phyloP scores from a whole-genome alignment of 2,329 filamentous ascomycete species.

The Penicillium fuscoglaucum region DNA sequence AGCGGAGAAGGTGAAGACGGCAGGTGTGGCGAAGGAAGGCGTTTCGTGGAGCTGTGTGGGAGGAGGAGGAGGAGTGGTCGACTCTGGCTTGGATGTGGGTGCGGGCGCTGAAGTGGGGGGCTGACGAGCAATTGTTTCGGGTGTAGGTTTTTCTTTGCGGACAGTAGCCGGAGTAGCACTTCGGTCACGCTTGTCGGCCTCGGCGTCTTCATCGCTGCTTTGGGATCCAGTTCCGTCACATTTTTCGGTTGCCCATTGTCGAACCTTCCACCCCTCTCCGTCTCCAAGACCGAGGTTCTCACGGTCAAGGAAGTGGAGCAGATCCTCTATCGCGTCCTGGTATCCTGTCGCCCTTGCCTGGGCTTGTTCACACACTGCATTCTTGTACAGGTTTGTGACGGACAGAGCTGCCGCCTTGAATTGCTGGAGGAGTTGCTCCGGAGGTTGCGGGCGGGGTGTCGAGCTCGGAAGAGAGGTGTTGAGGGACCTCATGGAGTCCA shows the following conservation, averaged over 20 bases:
- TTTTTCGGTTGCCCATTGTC: constrained; percentile 59
- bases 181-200: constrained; percentile 40
- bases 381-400: constrained; percentile 95
- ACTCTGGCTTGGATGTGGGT: constrained; percentile 24
- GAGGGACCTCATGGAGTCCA: constrained; percentile 66
- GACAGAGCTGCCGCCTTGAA: constrained; percentile 92
- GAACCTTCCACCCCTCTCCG: constrained; percentile 70
- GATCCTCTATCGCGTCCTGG: constrained; percentile 88
- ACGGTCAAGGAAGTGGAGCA: constrained; percentile 81
- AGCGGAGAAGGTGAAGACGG: constrained; percentile 48
- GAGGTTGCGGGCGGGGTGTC: constrained; percentile 49
- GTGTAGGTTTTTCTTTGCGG: constrained; percentile 36
- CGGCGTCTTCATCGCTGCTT: constrained; percentile 47
- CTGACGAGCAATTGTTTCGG: constrained; percentile 28
- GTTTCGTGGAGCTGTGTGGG: constrained; percentile 28
- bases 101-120: constrained; percentile 33
- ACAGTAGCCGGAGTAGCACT: constrained; percentile 37
- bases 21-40: constrained; percentile 29
- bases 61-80: constrained; percentile 18
- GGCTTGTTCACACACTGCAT: constrained; percentile 73
- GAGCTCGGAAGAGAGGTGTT: constrained; percentile 62
- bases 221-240: constrained; percentile 44
- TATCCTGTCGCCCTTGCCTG: constrained; percentile 79
- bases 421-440: constrained; percentile 69
- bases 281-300: constrained; percentile 75